These are phyloP conservation scores for Eucalyptus erythrocorys DNA, from an alignment of 345 rosid genomes.

Conservation along the genomic window DNA sequence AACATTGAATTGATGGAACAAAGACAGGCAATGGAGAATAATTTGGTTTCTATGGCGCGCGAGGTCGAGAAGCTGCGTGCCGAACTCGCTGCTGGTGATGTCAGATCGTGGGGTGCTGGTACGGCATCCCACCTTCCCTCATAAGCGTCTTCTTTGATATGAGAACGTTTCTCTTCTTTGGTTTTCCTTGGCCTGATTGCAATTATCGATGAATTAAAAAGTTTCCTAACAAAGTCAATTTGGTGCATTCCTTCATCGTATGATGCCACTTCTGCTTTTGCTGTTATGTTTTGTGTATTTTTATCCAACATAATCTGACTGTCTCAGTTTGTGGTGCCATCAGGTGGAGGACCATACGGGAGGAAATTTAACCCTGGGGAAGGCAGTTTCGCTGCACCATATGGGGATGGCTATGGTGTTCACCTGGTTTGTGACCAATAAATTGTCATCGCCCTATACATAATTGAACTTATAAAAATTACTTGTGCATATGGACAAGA, in stretches of 20 bases:
- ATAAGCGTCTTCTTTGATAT: not conserved
- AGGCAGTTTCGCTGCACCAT: conserved; percentile 44
- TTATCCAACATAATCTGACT: not conserved
- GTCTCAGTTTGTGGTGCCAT: conserved; percentile 1
- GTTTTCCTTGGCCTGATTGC: not conserved
- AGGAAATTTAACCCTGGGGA: conserved; percentile 37
- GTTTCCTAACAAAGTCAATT: not conserved
- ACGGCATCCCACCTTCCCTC: not conserved
- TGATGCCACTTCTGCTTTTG: not conserved
- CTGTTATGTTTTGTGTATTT: not conserved
- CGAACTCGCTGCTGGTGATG: conserved; percentile 51
- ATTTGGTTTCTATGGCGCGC: conserved; percentile 92
- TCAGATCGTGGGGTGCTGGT: conserved; percentile 73
- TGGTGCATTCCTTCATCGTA: not conserved
- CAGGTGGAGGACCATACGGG: conserved; percentile 63
- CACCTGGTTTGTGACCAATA: conserved; percentile 39
- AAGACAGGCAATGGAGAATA: conserved; percentile 91
- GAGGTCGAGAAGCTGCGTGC: conserved; percentile 95
- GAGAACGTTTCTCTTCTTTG: not conserved
- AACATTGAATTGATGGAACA: conserved; percentile 89
- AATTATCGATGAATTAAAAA: not conserved
- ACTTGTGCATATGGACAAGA: not conserved
- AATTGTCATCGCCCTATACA: not conserved
- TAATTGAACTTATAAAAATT: not conserved
- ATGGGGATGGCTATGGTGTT: conserved; percentile 56